Percentiles rank a stretch among this genome's conserved stretches.
phyloP scores from a whole-genome alignment of 306 rosid genomes.

The Erythrophleum fordii region DNA sequence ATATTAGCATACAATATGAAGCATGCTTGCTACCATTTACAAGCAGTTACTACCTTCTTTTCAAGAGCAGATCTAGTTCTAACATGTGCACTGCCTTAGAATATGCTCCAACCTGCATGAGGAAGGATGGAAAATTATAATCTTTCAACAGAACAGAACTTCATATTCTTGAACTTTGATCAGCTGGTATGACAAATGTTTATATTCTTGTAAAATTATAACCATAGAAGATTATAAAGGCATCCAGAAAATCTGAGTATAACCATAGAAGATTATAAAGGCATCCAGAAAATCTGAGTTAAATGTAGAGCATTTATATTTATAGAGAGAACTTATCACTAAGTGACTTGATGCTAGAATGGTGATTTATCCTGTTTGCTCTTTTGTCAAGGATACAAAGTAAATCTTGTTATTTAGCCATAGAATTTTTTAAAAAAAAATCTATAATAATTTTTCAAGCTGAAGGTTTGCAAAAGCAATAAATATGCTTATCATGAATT shows the following conservation, averaged over 20 bases:
- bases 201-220: neutral
- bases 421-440: neutral
- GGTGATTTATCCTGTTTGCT: neutral
- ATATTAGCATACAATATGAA: conserved; percentile 21
- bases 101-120: conserved; percentile 68
- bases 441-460: neutral
- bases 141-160: neutral
- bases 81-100: conserved; percentile 69
- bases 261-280: neutral
- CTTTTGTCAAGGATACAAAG: neutral
- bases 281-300: neutral
- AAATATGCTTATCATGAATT: neutral
- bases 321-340: neutral
- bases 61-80: conserved; percentile 77
- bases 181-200: neutral
- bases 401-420: neutral
- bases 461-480: neutral
- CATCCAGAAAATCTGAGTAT: neutral
- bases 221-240: neutral
- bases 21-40: neutral
- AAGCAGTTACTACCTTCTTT: conserved; percentile 62
- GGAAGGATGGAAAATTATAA: neutral
- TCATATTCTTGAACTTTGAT: neutral
- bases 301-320: neutral
- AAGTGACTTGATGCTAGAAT: neutral